These are phyloP conservation scores for Thymus mandschuricus DNA, from an alignment of 257 asterid species.

Conservation along the genomic window DNA sequence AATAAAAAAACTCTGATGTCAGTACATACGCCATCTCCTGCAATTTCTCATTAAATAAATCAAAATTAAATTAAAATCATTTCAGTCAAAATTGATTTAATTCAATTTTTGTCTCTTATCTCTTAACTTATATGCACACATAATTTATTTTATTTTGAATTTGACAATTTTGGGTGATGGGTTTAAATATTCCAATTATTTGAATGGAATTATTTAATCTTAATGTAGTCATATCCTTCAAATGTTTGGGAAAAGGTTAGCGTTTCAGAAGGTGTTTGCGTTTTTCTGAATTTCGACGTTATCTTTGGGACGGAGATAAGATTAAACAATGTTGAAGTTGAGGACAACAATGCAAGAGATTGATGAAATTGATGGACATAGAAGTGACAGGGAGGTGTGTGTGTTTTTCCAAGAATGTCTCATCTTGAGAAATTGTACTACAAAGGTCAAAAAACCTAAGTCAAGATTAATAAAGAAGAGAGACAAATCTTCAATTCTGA, in stretches of 20 bases:
- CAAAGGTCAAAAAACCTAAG: conserved; percentile 48
- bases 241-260: too few species aligned
- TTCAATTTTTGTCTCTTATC: neutral
- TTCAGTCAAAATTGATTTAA: neutral
- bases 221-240: too few species aligned
- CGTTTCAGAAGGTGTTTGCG: too few species aligned
- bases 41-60: conserved; percentile 3
- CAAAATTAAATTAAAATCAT: neutral
- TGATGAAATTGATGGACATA: conserved; percentile 28
- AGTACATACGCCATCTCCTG: conserved; percentile 31
- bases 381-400: conserved; percentile 24
- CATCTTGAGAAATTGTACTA: conserved; percentile 35
- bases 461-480: conserved; percentile 13
- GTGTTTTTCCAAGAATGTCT: conserved; percentile 46
- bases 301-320: too few species aligned
- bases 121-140: neutral
- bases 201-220: too few species aligned
- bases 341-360: neutral
- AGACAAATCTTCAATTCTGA: conserved; percentile 1
- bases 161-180: neutral
- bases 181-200: too few species aligned
- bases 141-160: neutral
- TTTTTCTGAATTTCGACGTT: too few species aligned
- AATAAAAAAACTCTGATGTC: too few species aligned
- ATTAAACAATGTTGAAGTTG: neutral